These are phyloP conservation scores for Suillus alpinus DNA, from an alignment of 768 basidiomycete species.

Conservation along the genomic window DNA sequence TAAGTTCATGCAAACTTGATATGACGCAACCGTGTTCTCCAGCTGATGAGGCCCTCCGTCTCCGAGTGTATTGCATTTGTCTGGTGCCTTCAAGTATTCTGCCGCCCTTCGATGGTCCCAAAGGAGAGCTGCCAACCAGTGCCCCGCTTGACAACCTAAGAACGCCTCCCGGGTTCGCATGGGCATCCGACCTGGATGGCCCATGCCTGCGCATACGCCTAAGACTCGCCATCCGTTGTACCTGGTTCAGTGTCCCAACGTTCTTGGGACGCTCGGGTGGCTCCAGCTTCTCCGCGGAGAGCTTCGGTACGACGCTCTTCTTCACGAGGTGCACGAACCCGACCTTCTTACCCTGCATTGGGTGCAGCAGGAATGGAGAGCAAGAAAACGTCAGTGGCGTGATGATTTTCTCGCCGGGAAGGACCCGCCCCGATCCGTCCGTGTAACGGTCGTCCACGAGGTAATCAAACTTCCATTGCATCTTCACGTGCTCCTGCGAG, in stretches of 20 bases:
- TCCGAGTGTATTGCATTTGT: slow-evolving; percentile 22
- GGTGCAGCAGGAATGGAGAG: slow-evolving; percentile 59
- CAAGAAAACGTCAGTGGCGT: slow-evolving; percentile 76
- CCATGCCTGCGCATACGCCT: slow-evolving; percentile 10
- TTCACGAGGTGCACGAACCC: slow-evolving; percentile 68
- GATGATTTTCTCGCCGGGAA: slow-evolving; percentile 67
- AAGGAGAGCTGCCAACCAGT: slow-evolving; percentile 12
- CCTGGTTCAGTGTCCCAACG: neutral
- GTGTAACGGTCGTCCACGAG: slow-evolving; percentile 59
- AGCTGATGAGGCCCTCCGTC: slow-evolving; percentile 47
- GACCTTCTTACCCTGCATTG: slow-evolving; percentile 62
- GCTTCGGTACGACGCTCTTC: slow-evolving; percentile 66
- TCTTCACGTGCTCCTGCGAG: slow-evolving; percentile 33
- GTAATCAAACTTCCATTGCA: slow-evolving; percentile 81
- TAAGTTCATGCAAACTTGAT: slow-evolving; percentile 6
- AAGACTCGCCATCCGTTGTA: neutral
- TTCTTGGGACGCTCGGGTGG: slow-evolving; percentile 32
- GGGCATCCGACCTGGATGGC: slow-evolving; percentile 23
- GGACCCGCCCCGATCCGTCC: slow-evolving; percentile 41
- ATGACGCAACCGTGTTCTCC: slow-evolving; percentile 30
- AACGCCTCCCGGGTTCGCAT: slow-evolving; percentile 9
- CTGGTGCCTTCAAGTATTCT: slow-evolving; percentile 4
- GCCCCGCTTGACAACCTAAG: neutral
- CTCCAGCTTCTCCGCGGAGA: slow-evolving; percentile 60
- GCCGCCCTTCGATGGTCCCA: slow-evolving; percentile 2